Base-by-base conservation (phyloP, 805 yeast genomes). In the Blastobotrys parvus region DNA sequence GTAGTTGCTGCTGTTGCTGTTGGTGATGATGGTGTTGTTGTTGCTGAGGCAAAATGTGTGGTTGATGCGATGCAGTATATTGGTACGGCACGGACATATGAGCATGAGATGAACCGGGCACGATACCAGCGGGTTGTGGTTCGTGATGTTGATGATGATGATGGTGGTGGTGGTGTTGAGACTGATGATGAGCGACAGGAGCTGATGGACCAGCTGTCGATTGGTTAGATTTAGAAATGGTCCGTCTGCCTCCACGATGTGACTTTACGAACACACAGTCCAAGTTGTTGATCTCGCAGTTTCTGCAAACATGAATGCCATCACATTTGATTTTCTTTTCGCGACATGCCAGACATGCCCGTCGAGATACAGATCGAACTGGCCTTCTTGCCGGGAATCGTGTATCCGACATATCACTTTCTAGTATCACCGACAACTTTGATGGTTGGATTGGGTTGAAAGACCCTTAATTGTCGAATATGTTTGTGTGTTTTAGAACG, bases 311-410 rank as follows among this genome's bases (percentile, higher is more conserved):
- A 39, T 64, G 43, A 19, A 71, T 72, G 1, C 89, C 87, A 51
- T 83, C 89, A 65, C 94, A 84, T 47, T 80, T 74, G 34, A 62
- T 54, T 46, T 84, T 84, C 54, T 82, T 82, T 39, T 81, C 75
- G 33, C 96, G 69, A 56, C 96, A 88, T 31, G 90, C 64, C 56
- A 86, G 94, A 62, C 96, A 87, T 0, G 95, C 95, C 54, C 85
- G 90, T 0, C 43, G 20, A 2, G 43, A 41, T 3, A 41, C 43
- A 5, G 43, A 34, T 16, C 43, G 43, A 7, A 38, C 34, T 3
- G 43, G 31, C 23, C n/a, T 41, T 34, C 22, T 41, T 41, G 27
- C 17, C 17, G n/a, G n/a, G n/a, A n/a, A n/a, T n/a, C n/a, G n/a
- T n/a, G n/a, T n/a, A n/a, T n/a, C n/a, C n/a, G n/a, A n/a, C n/a